A percentile compares a stretch with the other conserved stretches of the same genome.
These are phyloP conservation scores for Floccularia luteovirens DNA, from an alignment of 768 basidiomycete species.

Conservation along the genomic window DNA sequence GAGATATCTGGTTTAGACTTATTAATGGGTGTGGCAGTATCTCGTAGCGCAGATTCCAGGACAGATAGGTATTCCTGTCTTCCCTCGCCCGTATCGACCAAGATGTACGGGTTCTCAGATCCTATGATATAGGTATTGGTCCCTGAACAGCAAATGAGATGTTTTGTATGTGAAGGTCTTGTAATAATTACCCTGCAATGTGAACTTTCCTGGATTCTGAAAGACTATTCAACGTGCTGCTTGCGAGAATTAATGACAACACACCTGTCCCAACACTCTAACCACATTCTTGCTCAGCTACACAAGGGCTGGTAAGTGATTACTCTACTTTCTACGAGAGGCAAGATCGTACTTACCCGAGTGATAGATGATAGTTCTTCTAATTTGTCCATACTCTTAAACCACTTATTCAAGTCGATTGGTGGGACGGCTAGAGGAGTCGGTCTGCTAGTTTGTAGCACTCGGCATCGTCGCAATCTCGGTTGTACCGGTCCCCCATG, in stretches of 20 bases:
- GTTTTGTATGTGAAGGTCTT: neutral
- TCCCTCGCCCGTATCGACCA: conserved; percentile 83
- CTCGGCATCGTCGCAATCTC: conserved; percentile 11
- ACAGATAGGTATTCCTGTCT: conserved; percentile 55
- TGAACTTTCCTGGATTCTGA: conserved; percentile 86
- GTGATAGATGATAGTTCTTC: conserved; percentile 45
- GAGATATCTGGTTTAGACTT: conserved; percentile 53
- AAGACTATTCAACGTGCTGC: neutral
- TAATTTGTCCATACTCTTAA: conserved; percentile 36
- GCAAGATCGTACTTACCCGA: conserved; percentile 29
- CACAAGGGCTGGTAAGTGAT: conserved; percentile 4
- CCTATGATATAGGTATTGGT: conserved; percentile 90
- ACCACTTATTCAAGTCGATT: neutral
- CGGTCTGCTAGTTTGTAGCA: neutral
- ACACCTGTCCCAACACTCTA: conserved; percentile 71
- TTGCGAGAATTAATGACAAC: conserved; percentile 4
- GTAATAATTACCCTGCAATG: conserved; percentile 59
- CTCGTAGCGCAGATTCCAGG: conserved; percentile 54
- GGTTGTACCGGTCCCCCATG: conserved; percentile 10
- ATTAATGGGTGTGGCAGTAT: conserved; percentile 22
- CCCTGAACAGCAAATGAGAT: conserved; percentile 30
- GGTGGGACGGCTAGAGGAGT: neutral
- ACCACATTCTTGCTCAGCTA: conserved; percentile 66
- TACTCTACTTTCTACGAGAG: neutral
- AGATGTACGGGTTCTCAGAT: conserved; percentile 57